Evolutionary conservation across 2,329 filamentous ascomycete genomes (phyloP), one percentile per base, ranked within the genome.

Genomic region (Mycosphaerella arachidis): DNA sequence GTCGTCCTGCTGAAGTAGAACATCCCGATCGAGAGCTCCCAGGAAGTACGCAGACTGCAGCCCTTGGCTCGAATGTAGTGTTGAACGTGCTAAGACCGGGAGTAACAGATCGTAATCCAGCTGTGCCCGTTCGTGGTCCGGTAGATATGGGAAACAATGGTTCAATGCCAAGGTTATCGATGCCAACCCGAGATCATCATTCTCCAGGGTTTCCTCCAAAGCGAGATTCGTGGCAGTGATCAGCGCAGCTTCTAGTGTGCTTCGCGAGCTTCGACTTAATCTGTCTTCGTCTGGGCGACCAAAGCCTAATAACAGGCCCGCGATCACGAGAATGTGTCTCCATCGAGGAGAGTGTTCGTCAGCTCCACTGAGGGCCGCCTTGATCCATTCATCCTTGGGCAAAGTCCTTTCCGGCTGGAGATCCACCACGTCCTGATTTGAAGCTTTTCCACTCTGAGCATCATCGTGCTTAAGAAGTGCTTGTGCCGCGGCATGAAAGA

Each of bases 311-410:
- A 96, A 75, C 24, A 96, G 78, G 3, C 91, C 92, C 0, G 87
- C 86, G 8, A 96, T 82, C 5, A 92, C 82, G n/a, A 96, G 79
- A 31, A 92, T 75, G 73, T 96, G 92, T 73, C 91, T 87, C 91
- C 91, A 96, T 70, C 90, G 80, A 18, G 81, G 83, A 31, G 79
- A 87, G 67, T 79, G 81, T 48, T 83, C 84, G 68, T 87, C 82
- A 16, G 85, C 84, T 8, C 84, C 85, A 45, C 78, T 79, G 2
- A 84, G 79, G 1, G 86, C 77, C 1, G 85, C 84, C 63, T 79
- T 80, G 27, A 83, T 75, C 85, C 85, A 87, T 52, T 82, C 81
- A 51, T 84, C 80, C 16, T 80, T 74, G 6, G 70, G 65, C 9
- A 75, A 57, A 18, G 68, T 69, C 16, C 68, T 63, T 57, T 74